phyloP scores from a whole-genome alignment of 2,329 filamentous ascomycete species.

The Aureobasidium melanogenum region DNA sequence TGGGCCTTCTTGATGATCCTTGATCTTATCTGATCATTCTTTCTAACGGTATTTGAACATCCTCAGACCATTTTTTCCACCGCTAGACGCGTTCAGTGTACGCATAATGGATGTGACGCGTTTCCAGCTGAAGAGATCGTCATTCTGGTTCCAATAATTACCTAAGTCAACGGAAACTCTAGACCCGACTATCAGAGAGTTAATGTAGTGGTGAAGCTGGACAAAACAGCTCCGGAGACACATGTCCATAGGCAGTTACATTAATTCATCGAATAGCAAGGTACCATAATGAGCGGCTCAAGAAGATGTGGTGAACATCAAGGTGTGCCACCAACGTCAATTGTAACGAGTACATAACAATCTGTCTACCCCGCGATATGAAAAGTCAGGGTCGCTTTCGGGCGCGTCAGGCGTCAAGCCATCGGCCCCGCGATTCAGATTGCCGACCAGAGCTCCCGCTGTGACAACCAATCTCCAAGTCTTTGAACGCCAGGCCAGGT shows the following conservation, averaged over 20 bases:
- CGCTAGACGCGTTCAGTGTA: not conserved
- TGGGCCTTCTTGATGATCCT: not conserved
- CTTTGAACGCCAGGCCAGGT: not conserved
- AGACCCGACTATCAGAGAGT: not conserved
- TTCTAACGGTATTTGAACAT: not conserved
- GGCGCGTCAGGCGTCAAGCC: not conserved
- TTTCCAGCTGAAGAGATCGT: not conserved
- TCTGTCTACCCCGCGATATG: not conserved
- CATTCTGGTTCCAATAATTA: not conserved
- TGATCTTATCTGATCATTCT: not conserved
- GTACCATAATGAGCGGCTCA: not conserved
- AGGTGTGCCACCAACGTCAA: not conserved
- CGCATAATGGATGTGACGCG: not conserved
- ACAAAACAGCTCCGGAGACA: not conserved
- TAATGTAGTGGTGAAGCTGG: no score
- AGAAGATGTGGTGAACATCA: not conserved
- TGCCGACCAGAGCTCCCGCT: not conserved
- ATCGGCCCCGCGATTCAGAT: not conserved
- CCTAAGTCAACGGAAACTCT: not conserved
- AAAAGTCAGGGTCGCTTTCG: not conserved
- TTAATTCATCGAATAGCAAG: no score
- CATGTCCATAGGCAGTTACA: not conserved
- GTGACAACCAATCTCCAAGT: not conserved
- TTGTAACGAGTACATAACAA: not conserved
- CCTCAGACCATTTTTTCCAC: slow-evolving; percentile 3